Conservation (phyloP, 164 flowering plant genomes). For the Vitis labrusca region DNA sequence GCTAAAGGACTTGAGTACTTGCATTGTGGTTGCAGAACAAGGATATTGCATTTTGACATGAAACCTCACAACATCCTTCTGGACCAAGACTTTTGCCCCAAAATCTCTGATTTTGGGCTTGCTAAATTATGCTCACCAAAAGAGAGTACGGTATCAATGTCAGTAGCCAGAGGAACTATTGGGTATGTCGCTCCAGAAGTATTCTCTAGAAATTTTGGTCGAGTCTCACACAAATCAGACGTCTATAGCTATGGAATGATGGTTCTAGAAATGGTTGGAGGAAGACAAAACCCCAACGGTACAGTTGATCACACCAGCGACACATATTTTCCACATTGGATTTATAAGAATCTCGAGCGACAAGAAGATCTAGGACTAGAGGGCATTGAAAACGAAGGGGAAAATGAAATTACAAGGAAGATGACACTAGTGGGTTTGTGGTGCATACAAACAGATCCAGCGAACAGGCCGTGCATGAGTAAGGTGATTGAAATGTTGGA, state of each 20-base stretch:
- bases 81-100: slow-evolving; percentile 18
- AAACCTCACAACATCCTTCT: slow-evolving; percentile 27
- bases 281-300: slow-evolving; percentile 8
- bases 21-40: slow-evolving; percentile 24
- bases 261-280: slow-evolving; percentile 24
- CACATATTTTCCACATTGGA: slow-evolving; percentile 22
- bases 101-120: slow-evolving; percentile 26
- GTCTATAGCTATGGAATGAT: slow-evolving; percentile 25
- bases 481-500: slow-evolving; percentile 24
- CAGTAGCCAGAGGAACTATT: slow-evolving; percentile 17
- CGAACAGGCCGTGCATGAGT: slow-evolving; percentile 16
- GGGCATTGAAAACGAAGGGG: background rate
- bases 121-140: slow-evolving; percentile 10
- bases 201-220: slow-evolving; percentile 14
- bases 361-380: background rate
- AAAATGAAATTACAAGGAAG: slow-evolving; percentile 12
- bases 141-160: slow-evolving; percentile 16
- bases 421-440: slow-evolving; percentile 20
- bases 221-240: slow-evolving; percentile 22
- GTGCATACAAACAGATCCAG: slow-evolving; percentile 25
- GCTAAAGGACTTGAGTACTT: slow-evolving; percentile 27
- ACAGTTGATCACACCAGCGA: background rate
- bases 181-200: slow-evolving; percentile 30
- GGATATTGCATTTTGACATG: slow-evolving; percentile 28
- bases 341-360: slow-evolving; percentile 12